Evolutionary conservation across 257 asterid species (phyloP).

Genomic region (Echium plantagineum): DNA sequence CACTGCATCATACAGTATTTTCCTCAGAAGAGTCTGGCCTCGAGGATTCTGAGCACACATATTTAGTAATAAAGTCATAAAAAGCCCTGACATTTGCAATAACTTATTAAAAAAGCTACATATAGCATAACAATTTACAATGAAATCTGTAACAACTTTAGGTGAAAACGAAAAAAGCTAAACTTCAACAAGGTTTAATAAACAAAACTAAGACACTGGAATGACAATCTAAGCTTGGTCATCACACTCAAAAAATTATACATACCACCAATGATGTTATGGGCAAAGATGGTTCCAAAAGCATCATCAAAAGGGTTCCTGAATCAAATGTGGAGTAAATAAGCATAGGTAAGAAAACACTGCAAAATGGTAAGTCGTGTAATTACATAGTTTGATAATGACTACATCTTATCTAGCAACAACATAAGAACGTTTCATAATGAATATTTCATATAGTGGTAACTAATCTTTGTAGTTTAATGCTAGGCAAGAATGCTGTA

Average conservation of each 20-base stretch:
- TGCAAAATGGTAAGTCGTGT: not conserved
- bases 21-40: slow-evolving; percentile 30
- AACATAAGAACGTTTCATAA: not conserved
- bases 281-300: slow-evolving; percentile 48
- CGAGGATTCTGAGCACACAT: slow-evolving; percentile 33
- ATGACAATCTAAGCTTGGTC: not conserved
- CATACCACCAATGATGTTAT: slow-evolving; percentile 45
- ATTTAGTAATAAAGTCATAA: slow-evolving; percentile 1
- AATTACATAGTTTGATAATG: not conserved
- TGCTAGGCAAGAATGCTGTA: not conserved
- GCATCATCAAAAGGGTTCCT: slow-evolving; percentile 43
- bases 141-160: not conserved
- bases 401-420: not conserved
- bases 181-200: not conserved
- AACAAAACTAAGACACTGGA: not conserved
- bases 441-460: not conserved
- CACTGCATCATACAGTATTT: slow-evolving; percentile 42
- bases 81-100: slow-evolving; percentile 2
- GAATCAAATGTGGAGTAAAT: slow-evolving; percentile 14
- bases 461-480: not conserved
- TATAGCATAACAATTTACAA: too few species aligned
- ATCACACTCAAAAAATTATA: slow-evolving; percentile 5
- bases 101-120: not conserved
- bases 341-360: not conserved
- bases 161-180: not conserved